Percentiles rank a stretch among this genome's conserved stretches.
phyloP scores from a whole-genome alignment of 768 basidiomycete genomes.

The Lactarius pseudohatsudake region DNA sequence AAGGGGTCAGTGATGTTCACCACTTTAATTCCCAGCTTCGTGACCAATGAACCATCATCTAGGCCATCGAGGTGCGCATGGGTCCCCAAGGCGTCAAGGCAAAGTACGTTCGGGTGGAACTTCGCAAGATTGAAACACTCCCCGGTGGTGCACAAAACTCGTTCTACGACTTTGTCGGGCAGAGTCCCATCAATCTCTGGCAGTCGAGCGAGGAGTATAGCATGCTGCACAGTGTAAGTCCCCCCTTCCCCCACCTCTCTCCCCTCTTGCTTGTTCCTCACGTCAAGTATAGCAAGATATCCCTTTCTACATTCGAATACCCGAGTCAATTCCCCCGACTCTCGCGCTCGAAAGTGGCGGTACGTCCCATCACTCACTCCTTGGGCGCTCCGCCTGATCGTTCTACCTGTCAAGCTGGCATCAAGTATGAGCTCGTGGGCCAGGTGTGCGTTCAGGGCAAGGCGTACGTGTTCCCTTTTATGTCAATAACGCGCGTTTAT shows the following conservation, averaged over 20 bases:
- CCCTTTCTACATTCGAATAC: conserved; percentile 87
- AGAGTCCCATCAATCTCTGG: conserved; percentile 84
- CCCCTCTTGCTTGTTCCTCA: conserved; percentile 8
- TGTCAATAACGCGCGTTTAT: background rate
- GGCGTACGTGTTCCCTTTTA: conserved; percentile 48
- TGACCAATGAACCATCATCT: background rate
- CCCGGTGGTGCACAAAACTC: conserved; percentile 67
- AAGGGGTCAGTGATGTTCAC: conserved; percentile 58
- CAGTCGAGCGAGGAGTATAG: conserved; percentile 73
- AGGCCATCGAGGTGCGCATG: conserved; percentile 86
- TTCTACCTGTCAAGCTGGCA: conserved; percentile 54
- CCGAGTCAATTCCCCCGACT: conserved; percentile 87
- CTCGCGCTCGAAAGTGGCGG: conserved; percentile 77
- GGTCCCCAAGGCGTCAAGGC: conserved; percentile 77
- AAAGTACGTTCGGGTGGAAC: conserved; percentile 89
- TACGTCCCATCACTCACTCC: conserved; percentile 33
- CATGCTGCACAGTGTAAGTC: conserved; percentile 60
- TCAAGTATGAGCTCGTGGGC: conserved; percentile 88
- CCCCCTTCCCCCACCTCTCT: background rate
- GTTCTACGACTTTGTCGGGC: conserved; percentile 79
- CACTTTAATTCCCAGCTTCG: conserved; percentile 22
- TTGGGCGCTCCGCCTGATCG: conserved; percentile 1
- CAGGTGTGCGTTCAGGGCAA: conserved; percentile 85
- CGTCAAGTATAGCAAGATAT: conserved; percentile 66
- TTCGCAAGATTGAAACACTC: conserved; percentile 85